Evolutionary conservation across 441 rosid genomes (phyloP).

Genomic region (Brassica hybrid): DNA sequence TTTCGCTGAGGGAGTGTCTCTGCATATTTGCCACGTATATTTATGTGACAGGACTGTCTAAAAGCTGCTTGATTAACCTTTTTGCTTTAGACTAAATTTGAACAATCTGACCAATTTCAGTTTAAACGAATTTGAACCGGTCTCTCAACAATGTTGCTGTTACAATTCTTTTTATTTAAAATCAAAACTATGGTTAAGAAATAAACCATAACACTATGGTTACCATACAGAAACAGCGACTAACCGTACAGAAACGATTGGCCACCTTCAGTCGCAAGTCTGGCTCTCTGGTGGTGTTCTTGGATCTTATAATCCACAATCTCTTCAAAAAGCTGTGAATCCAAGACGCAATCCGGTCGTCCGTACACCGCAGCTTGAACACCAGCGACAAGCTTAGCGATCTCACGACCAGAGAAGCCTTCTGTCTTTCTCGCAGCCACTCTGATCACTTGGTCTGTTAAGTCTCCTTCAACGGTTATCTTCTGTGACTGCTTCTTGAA

Average conservation of each 20-base stretch:
- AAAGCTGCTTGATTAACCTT: constrained; percentile 18
- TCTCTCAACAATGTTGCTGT: constrained; percentile 11
- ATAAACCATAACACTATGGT: neutral
- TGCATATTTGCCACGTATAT: constrained; percentile 32
- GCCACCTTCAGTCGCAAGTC: constrained; percentile 63
- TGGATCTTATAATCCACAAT: constrained; percentile 75
- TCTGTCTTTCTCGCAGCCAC: constrained; percentile 82
- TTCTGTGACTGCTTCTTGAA: constrained; percentile 69
- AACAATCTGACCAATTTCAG: neutral
- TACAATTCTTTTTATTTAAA: neutral
- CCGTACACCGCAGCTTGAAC: constrained; percentile 93
- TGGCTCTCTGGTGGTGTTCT: constrained; percentile 81
- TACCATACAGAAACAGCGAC: neutral
- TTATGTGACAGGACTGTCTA: neutral
- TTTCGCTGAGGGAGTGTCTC: neutral
- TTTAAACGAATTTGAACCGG: neutral
- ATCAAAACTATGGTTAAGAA: constrained; percentile 1
- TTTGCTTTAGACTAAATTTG: neutral
- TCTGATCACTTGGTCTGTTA: constrained; percentile 65
- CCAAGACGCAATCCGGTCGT: constrained; percentile 68
- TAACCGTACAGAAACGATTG: constrained; percentile 11
- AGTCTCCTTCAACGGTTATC: constrained; percentile 61
- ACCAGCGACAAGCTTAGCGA: constrained; percentile 87
- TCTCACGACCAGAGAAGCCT: constrained; percentile 96
- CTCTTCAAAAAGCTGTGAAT: constrained; percentile 73